phyloP scores from a whole-genome alignment of 441 rosid species.

The Biscutella laevigata region DNA sequence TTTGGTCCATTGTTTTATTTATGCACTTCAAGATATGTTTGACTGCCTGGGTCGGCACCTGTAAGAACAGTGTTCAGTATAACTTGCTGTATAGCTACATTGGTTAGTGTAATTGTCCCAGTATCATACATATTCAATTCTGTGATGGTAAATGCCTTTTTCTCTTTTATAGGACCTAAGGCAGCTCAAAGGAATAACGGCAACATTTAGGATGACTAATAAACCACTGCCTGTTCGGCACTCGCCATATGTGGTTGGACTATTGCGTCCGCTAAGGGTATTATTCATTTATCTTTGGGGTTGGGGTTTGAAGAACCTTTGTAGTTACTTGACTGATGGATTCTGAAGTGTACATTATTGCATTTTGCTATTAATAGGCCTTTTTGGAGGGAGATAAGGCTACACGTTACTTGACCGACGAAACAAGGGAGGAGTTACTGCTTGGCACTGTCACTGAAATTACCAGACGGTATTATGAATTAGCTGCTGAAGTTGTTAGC shows the following conservation, averaged over 20 bases:
- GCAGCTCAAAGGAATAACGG: constrained; percentile 81
- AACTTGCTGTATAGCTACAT: constrained; percentile 5
- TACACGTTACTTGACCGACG: constrained; percentile 47
- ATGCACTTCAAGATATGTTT: not conserved
- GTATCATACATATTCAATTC: not conserved
- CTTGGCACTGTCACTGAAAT: constrained; percentile 56
- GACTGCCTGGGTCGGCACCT: not conserved
- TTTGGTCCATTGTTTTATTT: not conserved
- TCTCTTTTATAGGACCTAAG: constrained; percentile 56
- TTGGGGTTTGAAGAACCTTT: not conserved
- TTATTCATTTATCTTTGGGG: constrained; percentile 6
- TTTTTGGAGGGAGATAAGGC: constrained; percentile 79
- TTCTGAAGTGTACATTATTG: constrained; percentile 5
- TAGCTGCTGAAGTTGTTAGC: constrained; percentile 71
- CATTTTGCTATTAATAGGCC: constrained; percentile 29
- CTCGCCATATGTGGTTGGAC: constrained; percentile 76
- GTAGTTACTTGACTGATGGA: constrained; percentile 11
- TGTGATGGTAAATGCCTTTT: not conserved
- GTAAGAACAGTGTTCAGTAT: constrained; percentile 3
- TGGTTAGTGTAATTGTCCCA: not conserved
- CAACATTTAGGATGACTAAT: constrained; percentile 84
- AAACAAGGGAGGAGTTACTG: constrained; percentile 44
- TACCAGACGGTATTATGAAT: constrained; percentile 64
- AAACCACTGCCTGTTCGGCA: constrained; percentile 90
- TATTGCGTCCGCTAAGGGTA: constrained; percentile 80